Conservation (phyloP, 352 stramenopile genomes). For the Globisporangium abappressorium region DNA sequence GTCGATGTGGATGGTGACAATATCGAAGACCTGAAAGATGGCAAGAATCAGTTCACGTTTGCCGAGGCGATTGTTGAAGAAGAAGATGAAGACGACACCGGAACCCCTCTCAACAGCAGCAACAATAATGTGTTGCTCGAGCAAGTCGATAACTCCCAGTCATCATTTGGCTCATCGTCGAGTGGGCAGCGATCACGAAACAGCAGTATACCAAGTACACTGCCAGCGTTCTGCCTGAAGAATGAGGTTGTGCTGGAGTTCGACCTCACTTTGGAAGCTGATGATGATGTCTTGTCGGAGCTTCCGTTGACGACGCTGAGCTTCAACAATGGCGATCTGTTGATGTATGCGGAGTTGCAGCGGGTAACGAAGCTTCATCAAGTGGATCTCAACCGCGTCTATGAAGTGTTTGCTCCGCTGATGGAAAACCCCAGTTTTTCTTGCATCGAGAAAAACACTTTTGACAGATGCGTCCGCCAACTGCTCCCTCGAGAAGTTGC, state of each 20-base stretch:
- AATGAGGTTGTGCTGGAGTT: slow-evolving; percentile 86
- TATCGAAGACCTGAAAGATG: slow-evolving; percentile 26
- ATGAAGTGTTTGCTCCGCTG: slow-evolving; percentile 72
- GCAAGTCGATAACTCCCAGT: slow-evolving; percentile 14
- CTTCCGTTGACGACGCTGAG: slow-evolving; percentile 64
- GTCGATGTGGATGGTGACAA: slow-evolving; percentile 63
- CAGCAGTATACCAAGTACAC: slow-evolving; percentile 53
- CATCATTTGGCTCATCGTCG: slow-evolving; percentile 58
- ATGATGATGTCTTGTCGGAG: slow-evolving; percentile 61
- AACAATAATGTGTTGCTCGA: slow-evolving; percentile 18
- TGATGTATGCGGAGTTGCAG: slow-evolving; percentile 81
- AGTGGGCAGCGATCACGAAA: slow-evolving; percentile 45
- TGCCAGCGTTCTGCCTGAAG: slow-evolving; percentile 73
- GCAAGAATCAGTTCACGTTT: slow-evolving; percentile 56
- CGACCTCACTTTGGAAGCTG: slow-evolving; percentile 64
- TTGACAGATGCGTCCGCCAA: slow-evolving; percentile 66
- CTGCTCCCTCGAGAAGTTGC: slow-evolving; percentile 57
- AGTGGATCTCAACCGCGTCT: slow-evolving; percentile 60
- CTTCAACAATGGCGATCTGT: slow-evolving; percentile 82
- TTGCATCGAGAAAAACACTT: slow-evolving; percentile 80
- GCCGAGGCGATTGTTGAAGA: slow-evolving; percentile 65
- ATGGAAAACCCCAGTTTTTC: slow-evolving; percentile 48
- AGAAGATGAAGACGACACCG: slow-evolving; percentile 55
- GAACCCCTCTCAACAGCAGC: slow-evolving; percentile 1
- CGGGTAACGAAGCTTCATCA: slow-evolving; percentile 68